Conservation (phyloP, 805 yeast genomes). For the Starmerella geochares region DNA sequence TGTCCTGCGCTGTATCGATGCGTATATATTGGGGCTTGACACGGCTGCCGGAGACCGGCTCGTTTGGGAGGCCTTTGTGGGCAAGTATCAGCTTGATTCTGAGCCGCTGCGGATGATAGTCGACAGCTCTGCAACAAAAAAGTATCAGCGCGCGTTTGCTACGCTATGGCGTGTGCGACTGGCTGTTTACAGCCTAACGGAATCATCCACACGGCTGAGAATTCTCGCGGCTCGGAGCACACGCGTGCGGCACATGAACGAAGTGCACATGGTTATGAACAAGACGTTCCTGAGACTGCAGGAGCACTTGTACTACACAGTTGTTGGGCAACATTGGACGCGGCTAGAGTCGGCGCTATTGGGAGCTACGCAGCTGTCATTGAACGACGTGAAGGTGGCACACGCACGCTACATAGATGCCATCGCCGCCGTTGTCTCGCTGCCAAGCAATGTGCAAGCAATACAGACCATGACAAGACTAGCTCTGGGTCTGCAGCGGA, state of each 20-base stretch:
- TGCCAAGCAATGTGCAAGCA: neutral
- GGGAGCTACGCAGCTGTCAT: neutral
- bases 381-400: neutral
- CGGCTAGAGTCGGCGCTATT: neutral
- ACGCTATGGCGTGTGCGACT: conserved; percentile 73
- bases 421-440: neutral
- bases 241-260: neutral
- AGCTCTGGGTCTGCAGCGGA: conserved; percentile 9
- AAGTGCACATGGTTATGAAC: conserved; percentile 3
- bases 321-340: neutral
- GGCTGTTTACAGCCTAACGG: conserved; percentile 41
- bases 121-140: conserved; percentile 37
- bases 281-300: neutral
- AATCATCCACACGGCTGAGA: conserved; percentile 4
- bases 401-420: neutral
- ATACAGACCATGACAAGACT: conserved; percentile 7
- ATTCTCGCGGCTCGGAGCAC: neutral
- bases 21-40: conserved; percentile 60
- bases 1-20: conserved; percentile 56
- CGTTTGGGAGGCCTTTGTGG: conserved; percentile 21
- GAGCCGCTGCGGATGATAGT: conserved; percentile 49
- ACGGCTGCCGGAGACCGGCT: neutral
- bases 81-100: conserved; percentile 41
- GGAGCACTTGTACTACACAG: neutral
- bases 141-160: conserved; percentile 70